Evolutionary conservation across 495 filamentous ascomycete species (phyloP), one percentile per base, ranked within the genome.

Genomic region (Amphirosellinia nigrospora): DNA sequence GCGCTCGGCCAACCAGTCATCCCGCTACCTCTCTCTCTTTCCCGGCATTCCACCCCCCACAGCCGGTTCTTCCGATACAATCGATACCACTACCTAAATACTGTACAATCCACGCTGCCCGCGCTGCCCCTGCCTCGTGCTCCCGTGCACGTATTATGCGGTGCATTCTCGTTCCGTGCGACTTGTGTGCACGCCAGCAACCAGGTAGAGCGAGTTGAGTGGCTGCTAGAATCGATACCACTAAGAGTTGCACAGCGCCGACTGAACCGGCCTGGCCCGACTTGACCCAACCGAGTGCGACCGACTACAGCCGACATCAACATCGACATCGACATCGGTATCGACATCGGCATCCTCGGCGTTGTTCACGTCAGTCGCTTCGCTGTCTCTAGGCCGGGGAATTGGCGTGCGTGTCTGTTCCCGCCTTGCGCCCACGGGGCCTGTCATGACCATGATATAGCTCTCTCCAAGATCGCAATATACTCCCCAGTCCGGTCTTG

Each of bases 381-480:
- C 19, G 43, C 45, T 30, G 43, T 48, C 30, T n/a, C 10, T 15
- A 11, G 4, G 9, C 30, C 21, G 0, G 10, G 21, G n/a, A 11
- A 43, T 28, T 23, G 10, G n/a, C 50, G 23, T 43, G 63, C n/a
- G 36, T 38, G 63, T 23, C 53, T 53, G n/a, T 30, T 53, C 10
- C 36, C n/a, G 56, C 56, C 43, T 48, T 28, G 68, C 60, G 59
- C 60, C 60, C 48, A 28, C 48, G 48, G 23, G 41, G 81, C 80
- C 19, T 72, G 71, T 48, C 69, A 78, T 74, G 68, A 71, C 72
- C 45, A 74, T 71, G 64, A 72, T 68, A 71, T 74, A 72, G 68
- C 58, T 71, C 39, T n/a, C 36, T 13, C 32, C 23, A 72, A 64
- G 46, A 60, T 64, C 36, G 13, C 38, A 64, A 21, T 48, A 38